Conservation (phyloP, 345 rosid genomes). For the Fremontodendron californicum region DNA sequence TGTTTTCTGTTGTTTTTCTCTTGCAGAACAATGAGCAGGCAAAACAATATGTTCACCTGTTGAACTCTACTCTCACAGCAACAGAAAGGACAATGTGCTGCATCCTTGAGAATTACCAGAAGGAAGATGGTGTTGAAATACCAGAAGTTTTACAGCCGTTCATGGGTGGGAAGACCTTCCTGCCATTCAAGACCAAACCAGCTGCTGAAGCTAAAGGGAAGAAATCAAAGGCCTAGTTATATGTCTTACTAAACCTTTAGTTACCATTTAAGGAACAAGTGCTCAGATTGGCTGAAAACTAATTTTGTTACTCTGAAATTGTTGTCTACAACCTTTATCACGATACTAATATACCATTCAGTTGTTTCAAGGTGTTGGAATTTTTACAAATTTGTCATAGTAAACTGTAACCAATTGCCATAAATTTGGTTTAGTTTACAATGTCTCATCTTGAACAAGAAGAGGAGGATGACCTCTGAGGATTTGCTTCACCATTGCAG, state of each 20-base stretch:
- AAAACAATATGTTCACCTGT: constrained; percentile 76
- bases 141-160: constrained; percentile 62
- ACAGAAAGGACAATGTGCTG: constrained; percentile 94
- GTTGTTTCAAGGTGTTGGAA: neutral
- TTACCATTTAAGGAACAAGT: neutral
- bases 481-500: neutral
- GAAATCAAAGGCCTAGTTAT: constrained; percentile 31
- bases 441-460: neutral
- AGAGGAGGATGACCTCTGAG: neutral
- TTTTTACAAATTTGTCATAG: neutral
- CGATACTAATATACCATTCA: neutral
- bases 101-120: constrained; percentile 90
- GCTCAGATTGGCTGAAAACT: neutral
- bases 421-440: neutral
- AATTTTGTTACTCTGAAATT: neutral
- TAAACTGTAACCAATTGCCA: neutral
- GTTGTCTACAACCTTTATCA: neutral
- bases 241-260: neutral
- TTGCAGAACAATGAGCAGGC: constrained; percentile 74
- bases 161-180: constrained; percentile 68
- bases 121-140: constrained; percentile 72
- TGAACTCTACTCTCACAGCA: constrained; percentile 92
- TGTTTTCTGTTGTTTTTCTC: neutral
- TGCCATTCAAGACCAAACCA: constrained; percentile 75
- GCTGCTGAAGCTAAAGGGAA: constrained; percentile 40